These are phyloP conservation scores for Paramarasmius palmivorus DNA, from an alignment of 1,284 basidiomycete genomes.

Conservation along the genomic window DNA sequence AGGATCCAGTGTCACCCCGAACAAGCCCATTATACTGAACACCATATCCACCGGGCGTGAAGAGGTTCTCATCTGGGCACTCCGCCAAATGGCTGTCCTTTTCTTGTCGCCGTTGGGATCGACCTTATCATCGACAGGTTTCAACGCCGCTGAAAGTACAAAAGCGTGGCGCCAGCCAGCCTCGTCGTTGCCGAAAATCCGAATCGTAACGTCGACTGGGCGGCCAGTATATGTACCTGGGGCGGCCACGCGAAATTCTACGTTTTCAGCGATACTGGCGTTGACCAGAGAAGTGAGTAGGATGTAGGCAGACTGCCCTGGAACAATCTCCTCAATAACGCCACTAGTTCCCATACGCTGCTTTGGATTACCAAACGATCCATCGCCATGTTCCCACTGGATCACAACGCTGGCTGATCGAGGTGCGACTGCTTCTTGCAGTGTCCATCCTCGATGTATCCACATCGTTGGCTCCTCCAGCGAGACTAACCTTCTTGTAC, in stretches of 20 bases:
- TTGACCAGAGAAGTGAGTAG: neutral
- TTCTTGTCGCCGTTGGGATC: too few species aligned
- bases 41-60: conserved; percentile 1
- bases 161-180: too few species aligned
- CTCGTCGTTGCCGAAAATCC: too few species aligned
- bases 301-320: neutral
- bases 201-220: too few species aligned
- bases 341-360: neutral
- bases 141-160: too few species aligned
- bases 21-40: conserved; percentile 1
- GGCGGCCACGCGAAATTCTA: too few species aligned
- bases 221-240: too few species aligned
- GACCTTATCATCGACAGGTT: too few species aligned
- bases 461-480: conserved; percentile 1
- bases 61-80: conserved; percentile 1
- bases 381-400: neutral
- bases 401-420: neutral
- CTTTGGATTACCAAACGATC: neutral
- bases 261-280: too few species aligned
- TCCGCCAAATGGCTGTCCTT: neutral
- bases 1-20: conserved; percentile 1
- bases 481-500: neutral
- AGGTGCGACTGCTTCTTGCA: conserved; percentile 1
- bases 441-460: conserved; percentile 1
- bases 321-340: neutral